Percentiles rank a stretch among this genome's conserved stretches.
Evolutionary conservation across 805 yeast species (phyloP).

Genomic region (Wickerhamiella spandovensis): DNA sequence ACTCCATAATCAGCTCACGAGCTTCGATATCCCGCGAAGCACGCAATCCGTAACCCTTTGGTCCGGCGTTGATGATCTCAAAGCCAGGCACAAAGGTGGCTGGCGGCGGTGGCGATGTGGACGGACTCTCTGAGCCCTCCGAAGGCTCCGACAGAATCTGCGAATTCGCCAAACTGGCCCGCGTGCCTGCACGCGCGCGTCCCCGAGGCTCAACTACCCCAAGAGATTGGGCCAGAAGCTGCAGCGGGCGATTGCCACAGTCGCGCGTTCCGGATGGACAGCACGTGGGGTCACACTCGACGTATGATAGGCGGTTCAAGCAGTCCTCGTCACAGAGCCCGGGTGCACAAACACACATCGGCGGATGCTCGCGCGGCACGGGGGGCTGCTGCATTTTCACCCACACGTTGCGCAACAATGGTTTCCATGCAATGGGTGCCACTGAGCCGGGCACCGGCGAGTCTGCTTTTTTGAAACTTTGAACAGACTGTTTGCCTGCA

Average conservation of each 20-base stretch:
- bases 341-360: neutral
- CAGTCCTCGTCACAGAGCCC: constrained; percentile 26
- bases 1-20: constrained; percentile 33
- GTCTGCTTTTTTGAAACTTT: neutral
- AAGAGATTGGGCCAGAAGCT: constrained; percentile 11
- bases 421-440: neutral
- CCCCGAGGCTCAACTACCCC: neutral
- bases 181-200: neutral
- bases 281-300: constrained; percentile 25
- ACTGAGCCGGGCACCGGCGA: neutral
- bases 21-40: constrained; percentile 28
- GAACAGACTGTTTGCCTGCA: neutral
- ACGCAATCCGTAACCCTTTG: constrained; percentile 33
- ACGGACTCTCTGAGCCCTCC: neutral
- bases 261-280: constrained; percentile 24
- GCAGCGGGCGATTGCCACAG: constrained; percentile 31
- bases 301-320: constrained; percentile 23
- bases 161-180: neutral
- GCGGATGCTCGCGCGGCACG: neutral
- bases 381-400: neutral
- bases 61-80: constrained; percentile 27
- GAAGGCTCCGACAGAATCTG: neutral
- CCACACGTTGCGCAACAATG: neutral
- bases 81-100: constrained; percentile 1
- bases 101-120: neutral